These are phyloP conservation scores for Pseudocercospora cruenta DNA, from an alignment of 2,329 filamentous ascomycete genomes.

Conservation along the genomic window DNA sequence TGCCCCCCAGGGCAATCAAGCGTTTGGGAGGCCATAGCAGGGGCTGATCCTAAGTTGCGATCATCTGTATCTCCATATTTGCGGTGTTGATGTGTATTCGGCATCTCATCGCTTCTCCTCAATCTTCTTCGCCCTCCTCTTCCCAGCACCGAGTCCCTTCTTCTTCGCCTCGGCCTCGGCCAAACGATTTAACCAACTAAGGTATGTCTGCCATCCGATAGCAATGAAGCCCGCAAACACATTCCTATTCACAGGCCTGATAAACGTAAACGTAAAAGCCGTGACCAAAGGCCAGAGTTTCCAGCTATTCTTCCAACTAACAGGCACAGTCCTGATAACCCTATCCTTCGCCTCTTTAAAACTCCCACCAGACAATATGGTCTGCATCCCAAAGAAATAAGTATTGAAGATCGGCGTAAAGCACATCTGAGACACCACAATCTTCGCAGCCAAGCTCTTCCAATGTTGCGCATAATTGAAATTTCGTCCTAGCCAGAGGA, in stretches of 20 bases:
- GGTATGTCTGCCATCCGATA: slow-evolving; percentile 90
- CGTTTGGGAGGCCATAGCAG: too few relatives aligned
- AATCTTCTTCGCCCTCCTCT: neutral
- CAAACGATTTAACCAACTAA: slow-evolving; percentile 75
- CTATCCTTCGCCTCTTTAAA: slow-evolving; percentile 68
- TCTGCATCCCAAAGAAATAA: slow-evolving; percentile 58
- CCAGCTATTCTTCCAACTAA: slow-evolving; percentile 74
- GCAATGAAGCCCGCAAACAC: slow-evolving; percentile 77
- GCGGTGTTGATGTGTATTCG: too few relatives aligned
- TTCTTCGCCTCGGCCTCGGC: slow-evolving; percentile 61
- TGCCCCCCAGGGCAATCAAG: too few relatives aligned
- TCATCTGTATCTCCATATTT: neutral
- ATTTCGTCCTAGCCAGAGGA: slow-evolving; percentile 73
- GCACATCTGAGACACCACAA: slow-evolving; percentile 74
- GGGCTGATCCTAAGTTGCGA: neutral
- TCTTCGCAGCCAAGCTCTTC: slow-evolving; percentile 74
- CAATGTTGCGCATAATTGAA: slow-evolving; percentile 82
- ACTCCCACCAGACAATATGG: slow-evolving; percentile 61
- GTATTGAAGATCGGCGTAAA: slow-evolving; percentile 71
- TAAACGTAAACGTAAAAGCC: slow-evolving; percentile 83
- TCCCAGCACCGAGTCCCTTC: slow-evolving; percentile 38
- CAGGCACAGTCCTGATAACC: slow-evolving; percentile 74
- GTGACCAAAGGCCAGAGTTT: slow-evolving; percentile 90
- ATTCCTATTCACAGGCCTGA: slow-evolving; percentile 76
- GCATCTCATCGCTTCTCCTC: slow-evolving; percentile 27